These are phyloP conservation scores for Nidularia pulvinata DNA, from an alignment of 768 basidiomycete genomes.

Conservation along the genomic window DNA sequence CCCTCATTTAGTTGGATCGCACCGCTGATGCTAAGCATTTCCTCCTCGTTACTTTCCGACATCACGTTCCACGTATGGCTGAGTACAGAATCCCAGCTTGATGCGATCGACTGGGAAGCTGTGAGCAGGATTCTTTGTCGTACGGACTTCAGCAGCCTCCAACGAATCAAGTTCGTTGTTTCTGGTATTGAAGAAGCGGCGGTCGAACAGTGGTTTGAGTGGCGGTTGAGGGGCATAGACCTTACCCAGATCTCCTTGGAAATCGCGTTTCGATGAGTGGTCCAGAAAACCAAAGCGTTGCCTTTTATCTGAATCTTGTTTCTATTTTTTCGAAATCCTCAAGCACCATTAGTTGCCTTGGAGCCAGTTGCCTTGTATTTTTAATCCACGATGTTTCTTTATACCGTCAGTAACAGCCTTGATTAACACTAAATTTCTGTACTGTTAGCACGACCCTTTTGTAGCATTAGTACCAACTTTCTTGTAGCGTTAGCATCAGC, in stretches of 20 bases:
- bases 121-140: conserved; percentile 14
- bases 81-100: conserved; percentile 26
- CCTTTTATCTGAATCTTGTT: neutral
- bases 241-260: conserved; percentile 1
- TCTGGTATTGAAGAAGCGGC: conserved; percentile 24
- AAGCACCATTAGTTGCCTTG: no score
- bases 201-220: conserved; percentile 20
- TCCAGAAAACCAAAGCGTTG: neutral
- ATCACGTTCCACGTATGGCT: conserved; percentile 28
- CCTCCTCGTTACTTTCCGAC: conserved; percentile 12
- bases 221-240: conserved; percentile 11
- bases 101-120: conserved; percentile 25
- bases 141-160: conserved; percentile 8
- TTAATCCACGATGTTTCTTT: no score
- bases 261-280: conserved; percentile 8
- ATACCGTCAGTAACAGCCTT: no score
- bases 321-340: no score
- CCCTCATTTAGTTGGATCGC: conserved; percentile 24
- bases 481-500: no score
- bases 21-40: conserved; percentile 18
- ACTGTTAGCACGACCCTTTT: no score
- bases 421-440: no score
- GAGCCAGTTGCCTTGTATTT: no score
- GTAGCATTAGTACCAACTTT: no score
- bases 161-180: conserved; percentile 19